A percentile compares a stretch with the other conserved stretches of the same genome.
These are phyloP conservation scores for Aspergillus hancockii DNA, from an alignment of 495 filamentous ascomycete species.

Conservation along the genomic window DNA sequence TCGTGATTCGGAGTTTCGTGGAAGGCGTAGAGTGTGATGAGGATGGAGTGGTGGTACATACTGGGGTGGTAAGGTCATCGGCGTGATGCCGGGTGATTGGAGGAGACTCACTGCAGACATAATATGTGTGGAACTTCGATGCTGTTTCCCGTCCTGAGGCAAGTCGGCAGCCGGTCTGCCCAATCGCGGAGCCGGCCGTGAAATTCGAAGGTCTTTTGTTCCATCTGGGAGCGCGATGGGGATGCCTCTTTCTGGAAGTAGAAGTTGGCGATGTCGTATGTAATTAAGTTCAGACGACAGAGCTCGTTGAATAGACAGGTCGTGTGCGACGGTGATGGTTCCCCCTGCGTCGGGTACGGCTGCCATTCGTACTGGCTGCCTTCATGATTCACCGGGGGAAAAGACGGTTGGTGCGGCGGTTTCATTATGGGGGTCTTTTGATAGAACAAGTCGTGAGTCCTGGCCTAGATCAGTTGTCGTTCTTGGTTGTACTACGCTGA, in stretches of 20 bases:
- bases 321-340: conserved; percentile 23
- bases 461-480: conserved; percentile 17
- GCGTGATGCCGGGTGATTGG: background rate
- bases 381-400: conserved; percentile 12
- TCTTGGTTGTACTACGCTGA: background rate
- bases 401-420: conserved; percentile 16
- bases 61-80: conserved; percentile 12
- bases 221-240: conserved; percentile 15
- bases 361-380: conserved; percentile 27
- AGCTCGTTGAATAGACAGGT: conserved; percentile 29
- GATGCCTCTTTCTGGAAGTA: conserved; percentile 20
- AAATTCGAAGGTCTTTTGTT: conserved; percentile 13
- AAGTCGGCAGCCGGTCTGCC: conserved; percentile 24
- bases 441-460: conserved; percentile 27
- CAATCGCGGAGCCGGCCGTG: conserved; percentile 26
- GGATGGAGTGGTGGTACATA: conserved; percentile 33
- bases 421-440: conserved; percentile 22
- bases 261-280: conserved; percentile 23
- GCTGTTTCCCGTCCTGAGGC: conserved; percentile 16
- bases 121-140: conserved; percentile 32
- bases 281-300: conserved; percentile 23
- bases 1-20: conserved; percentile 8
- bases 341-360: conserved; percentile 27
- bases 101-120: conserved; percentile 32
- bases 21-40: conserved; percentile 23